These are phyloP conservation scores for Ophiocordyceps camponoti-saundersi DNA, from an alignment of 2,329 filamentous ascomycete genomes.

Conservation along the genomic window DNA sequence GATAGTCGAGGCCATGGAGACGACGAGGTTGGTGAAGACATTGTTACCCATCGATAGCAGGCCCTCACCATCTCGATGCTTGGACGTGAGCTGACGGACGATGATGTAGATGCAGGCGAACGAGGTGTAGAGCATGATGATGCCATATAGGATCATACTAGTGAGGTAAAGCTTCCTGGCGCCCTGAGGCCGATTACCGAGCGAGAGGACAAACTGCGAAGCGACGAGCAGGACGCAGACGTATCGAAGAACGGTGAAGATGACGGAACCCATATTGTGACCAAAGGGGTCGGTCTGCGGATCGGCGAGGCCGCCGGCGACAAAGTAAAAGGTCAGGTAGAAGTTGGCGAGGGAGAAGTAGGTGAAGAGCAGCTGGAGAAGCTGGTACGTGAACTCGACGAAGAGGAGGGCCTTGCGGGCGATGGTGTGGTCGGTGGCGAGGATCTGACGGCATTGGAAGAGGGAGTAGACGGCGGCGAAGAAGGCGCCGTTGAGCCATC, in stretches of 20 bases:
- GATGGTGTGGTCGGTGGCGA: slow-evolving; percentile 80
- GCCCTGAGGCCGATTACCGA: slow-evolving; percentile 91
- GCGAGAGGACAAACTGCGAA: slow-evolving; percentile 88
- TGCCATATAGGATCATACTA: slow-evolving; percentile 74
- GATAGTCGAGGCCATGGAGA: slow-evolving; percentile 74
- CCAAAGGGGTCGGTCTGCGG: slow-evolving; percentile 75
- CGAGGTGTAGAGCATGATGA: slow-evolving; percentile 93
- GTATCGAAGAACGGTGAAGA: slow-evolving; percentile 80
- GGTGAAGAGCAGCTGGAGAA: slow-evolving; percentile 83
- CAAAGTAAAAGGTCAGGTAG: slow-evolving; percentile 97
- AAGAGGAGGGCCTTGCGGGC: slow-evolving; percentile 81
- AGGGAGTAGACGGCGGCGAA: slow-evolving; percentile 97
- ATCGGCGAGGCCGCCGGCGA: slow-evolving; percentile 78
- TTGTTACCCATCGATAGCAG: slow-evolving; percentile 58
- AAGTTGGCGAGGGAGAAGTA: slow-evolving; percentile 98
- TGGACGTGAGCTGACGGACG: slow-evolving; percentile 53
- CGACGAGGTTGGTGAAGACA: slow-evolving; percentile 86
- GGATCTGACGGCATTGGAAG: slow-evolving; percentile 86
- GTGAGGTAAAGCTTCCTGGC: slow-evolving; percentile 78
- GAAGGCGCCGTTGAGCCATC: slow-evolving; percentile 98
- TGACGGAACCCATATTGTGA: slow-evolving; percentile 63
- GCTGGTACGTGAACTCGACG: slow-evolving; percentile 90
- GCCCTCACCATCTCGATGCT: slow-evolving; percentile 18
- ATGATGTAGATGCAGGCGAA: slow-evolving; percentile 86
- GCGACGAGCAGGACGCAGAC: slow-evolving; percentile 73